Evolutionary conservation across 2,329 filamentous ascomycete genomes (phyloP), one percentile per base, ranked within the genome.

Genomic region (Penicillium sp.): DNA sequence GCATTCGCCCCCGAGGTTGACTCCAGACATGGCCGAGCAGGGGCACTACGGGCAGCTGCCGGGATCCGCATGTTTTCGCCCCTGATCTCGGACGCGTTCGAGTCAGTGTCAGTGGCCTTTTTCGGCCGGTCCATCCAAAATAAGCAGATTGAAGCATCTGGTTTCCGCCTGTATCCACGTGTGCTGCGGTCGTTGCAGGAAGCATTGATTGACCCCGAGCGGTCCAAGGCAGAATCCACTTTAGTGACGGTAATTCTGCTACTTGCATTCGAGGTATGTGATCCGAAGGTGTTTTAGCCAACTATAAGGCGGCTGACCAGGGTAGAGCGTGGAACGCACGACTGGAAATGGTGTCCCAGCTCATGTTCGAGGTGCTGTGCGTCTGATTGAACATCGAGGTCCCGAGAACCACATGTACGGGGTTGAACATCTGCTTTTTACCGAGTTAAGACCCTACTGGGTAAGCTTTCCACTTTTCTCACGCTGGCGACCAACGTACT

Each of bases 51-150:
- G 37, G 71, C 72, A 13, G 76, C 75, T 4, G 76, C 76, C 0
- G 71, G 67, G 14, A 77, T 78, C 49, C 74, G 76, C 52, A 77
- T 78, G 74, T 78, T 77, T 40, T 77, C 75, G 0, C 75, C 76
- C 2, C 67, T 78, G 13, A 71, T 78, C 10, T 66, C 66, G 1
- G 74, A 76, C 55, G 76, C 76, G 0, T 77, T 76, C 53, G 71
- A 76, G 48, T 72, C 74, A 8, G 76, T 78, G 1, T 75, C 76
- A 2, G 65, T 76, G n/a, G 73, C 74, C 0, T 78, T 77, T 43
- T 77, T 76, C 62, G 76, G 76, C n/a, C 70, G 75, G 6, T 74
- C 71, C 16, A 63, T 76, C 16, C 70, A 74, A 53, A 70, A 77
- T 43, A 71, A 71, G 48, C 64, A 70, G 11, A 68, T 78, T 4